A percentile compares a stretch with the other conserved stretches of the same genome.
phyloP scores from a whole-genome alignment of 129 eudicot species.

The Saussurea involucrata region DNA sequence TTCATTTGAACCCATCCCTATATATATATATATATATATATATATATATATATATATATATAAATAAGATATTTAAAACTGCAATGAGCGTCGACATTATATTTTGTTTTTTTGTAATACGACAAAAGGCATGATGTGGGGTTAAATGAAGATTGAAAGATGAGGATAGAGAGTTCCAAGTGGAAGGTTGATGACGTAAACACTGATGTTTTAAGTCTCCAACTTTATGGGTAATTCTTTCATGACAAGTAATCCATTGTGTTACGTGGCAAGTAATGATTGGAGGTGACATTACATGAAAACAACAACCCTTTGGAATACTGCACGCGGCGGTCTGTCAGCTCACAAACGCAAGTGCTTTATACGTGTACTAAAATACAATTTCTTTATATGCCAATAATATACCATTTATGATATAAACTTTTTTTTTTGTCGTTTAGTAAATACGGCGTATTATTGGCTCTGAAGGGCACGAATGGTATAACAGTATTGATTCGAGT shows the following conservation, averaged over 20 bases:
- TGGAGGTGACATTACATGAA: background rate
- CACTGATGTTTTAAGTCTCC: constrained; percentile 13
- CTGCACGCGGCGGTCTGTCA: constrained; percentile 25
- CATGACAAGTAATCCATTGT: constrained; percentile 12
- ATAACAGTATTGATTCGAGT: no score
- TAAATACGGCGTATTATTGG: no score
- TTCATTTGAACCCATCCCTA: no score
- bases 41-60: no score
- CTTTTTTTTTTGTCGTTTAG: no score
- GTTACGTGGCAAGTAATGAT: constrained; percentile 7
- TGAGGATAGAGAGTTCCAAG: constrained; percentile 6
- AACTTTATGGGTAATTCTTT: constrained; percentile 19
- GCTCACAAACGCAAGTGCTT: constrained; percentile 16
- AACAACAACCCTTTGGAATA: constrained; percentile 12
- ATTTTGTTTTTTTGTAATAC: no score
- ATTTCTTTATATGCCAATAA: background rate
- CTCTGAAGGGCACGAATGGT: no score
- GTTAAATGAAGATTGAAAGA: background rate
- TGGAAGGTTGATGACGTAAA: constrained; percentile 21
- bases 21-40: no score
- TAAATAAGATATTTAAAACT: no score
- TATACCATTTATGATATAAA: no score
- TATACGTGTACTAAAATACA: constrained; percentile 17
- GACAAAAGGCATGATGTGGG: background rate
- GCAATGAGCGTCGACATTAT: no score